These are phyloP conservation scores for Alternaria arborescens DNA, from an alignment of 2,329 filamentous ascomycete genomes.

Conservation along the genomic window DNA sequence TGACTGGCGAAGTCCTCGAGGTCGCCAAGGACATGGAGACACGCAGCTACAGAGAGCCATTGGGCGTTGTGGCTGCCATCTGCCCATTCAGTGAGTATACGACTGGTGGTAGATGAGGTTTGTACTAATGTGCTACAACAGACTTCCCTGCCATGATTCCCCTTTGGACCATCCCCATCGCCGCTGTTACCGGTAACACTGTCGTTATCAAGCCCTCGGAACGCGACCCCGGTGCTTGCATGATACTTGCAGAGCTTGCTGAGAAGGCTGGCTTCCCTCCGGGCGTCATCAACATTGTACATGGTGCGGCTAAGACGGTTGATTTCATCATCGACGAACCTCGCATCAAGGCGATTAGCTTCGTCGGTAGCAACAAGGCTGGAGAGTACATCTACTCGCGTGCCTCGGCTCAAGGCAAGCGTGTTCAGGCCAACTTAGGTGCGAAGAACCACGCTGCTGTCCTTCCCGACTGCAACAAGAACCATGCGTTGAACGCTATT, in stretches of 20 bases:
- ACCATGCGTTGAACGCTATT: slow-evolving; percentile 85
- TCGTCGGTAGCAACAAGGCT: slow-evolving; percentile 87
- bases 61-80: slow-evolving; percentile 83
- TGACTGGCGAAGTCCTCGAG: slow-evolving; percentile 85
- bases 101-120: neutral
- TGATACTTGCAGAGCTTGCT: slow-evolving; percentile 84
- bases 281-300: slow-evolving; percentile 83
- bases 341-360: slow-evolving; percentile 84
- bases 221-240: slow-evolving; percentile 81
- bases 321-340: slow-evolving; percentile 88
- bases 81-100: slow-evolving; percentile 79
- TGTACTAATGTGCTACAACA: slow-evolving; percentile 49
- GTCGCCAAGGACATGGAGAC: slow-evolving; percentile 93
- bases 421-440: slow-evolving; percentile 85
- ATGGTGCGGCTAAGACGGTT: slow-evolving; percentile 81
- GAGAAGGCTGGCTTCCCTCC: slow-evolving; percentile 82
- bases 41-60: slow-evolving; percentile 79
- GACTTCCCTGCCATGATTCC: slow-evolving; percentile 94
- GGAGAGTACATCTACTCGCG: slow-evolving; percentile 86
- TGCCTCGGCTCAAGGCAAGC: slow-evolving; percentile 84
- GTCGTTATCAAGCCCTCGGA: slow-evolving; percentile 87
- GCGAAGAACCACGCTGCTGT: slow-evolving; percentile 90
- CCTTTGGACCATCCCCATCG: slow-evolving; percentile 88
- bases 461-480: slow-evolving; percentile 88
- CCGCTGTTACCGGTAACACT: slow-evolving; percentile 84